These are phyloP conservation scores for Lentinula guzmanii DNA, from an alignment of 768 basidiomycete genomes.

Conservation along the genomic window DNA sequence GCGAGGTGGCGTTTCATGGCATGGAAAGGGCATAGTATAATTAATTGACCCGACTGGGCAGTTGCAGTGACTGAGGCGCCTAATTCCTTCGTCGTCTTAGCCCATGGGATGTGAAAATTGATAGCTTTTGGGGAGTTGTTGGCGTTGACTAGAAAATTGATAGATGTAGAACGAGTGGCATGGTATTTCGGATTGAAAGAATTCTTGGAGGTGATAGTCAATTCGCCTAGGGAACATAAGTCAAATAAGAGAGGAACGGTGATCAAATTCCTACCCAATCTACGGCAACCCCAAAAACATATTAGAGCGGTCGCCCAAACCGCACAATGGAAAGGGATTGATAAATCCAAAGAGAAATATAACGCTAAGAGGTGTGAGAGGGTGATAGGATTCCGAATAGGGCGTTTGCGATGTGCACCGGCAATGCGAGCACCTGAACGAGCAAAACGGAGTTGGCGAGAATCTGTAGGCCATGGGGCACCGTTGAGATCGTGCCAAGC, in stretches of 20 bases:
- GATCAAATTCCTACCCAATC: neutral
- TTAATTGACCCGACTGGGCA: neutral
- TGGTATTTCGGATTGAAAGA: slow-evolving; percentile 10
- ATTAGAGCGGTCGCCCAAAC: slow-evolving; percentile 25
- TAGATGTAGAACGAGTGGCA: slow-evolving; percentile 2
- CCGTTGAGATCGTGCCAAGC: slow-evolving; percentile 29
- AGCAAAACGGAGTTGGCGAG: slow-evolving; percentile 9
- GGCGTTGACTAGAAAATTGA: too few species aligned
- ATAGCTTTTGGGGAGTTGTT: slow-evolving; percentile 4
- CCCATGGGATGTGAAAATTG: slow-evolving; percentile 26
- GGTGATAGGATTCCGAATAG: slow-evolving; percentile 26
- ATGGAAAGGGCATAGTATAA: too few species aligned
- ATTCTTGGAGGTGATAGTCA: slow-evolving; percentile 11
- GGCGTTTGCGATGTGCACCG: slow-evolving; percentile 9
- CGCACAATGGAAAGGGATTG: slow-evolving; percentile 21
- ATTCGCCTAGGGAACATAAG: slow-evolving; percentile 9
- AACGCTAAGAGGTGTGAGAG: slow-evolving; percentile 25
- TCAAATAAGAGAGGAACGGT: too few species aligned
- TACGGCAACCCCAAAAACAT: slow-evolving; percentile 27
- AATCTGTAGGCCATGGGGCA: slow-evolving; percentile 29
- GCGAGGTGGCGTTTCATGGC: too few species aligned
- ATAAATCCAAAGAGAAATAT: slow-evolving; percentile 13
- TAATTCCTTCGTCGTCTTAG: slow-evolving; percentile 20
- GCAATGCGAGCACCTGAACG: slow-evolving; percentile 16
- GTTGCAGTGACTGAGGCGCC: slow-evolving; percentile 17